Percentiles rank a stretch among this genome's conserved stretches.
phyloP scores from a whole-genome alignment of 2,329 filamentous ascomycete species.

The Teratosphaeria gauchensis region DNA sequence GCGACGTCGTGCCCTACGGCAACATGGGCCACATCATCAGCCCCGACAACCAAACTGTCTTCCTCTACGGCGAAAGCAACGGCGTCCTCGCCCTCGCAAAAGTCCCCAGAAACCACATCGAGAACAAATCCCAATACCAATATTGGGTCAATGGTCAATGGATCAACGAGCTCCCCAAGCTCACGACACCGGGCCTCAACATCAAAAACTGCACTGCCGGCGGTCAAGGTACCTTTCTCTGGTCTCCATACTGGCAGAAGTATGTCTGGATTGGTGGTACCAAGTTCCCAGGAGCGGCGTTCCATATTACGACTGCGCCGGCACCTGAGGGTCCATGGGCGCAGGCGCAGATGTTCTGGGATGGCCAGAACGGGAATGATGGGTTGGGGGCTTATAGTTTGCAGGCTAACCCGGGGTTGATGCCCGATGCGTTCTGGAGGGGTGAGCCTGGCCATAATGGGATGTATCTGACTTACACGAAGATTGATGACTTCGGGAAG shows the following conservation, averaged over 20 bases:
- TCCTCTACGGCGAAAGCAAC: background rate
- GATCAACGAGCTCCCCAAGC: background rate
- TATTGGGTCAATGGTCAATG: background rate
- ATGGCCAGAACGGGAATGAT: background rate
- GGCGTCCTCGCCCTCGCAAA: background rate
- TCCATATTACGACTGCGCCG: background rate
- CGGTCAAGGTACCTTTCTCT: background rate
- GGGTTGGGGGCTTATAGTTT: background rate
- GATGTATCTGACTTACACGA: slow-evolving; percentile 1
- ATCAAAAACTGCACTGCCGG: background rate
- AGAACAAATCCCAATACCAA: background rate
- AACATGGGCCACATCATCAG: background rate
- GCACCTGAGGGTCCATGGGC: background rate
- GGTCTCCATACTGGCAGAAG: background rate
- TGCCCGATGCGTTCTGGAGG: background rate
- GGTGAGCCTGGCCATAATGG: background rate
- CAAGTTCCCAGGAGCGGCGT: background rate
- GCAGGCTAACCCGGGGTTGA: background rate
- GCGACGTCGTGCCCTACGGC: background rate
- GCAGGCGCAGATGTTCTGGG: background rate
- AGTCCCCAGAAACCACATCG: background rate
- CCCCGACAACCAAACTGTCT: background rate
- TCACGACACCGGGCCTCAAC: background rate
- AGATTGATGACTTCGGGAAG: slow-evolving; percentile 1
- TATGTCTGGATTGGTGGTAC: slow-evolving; percentile 1